Evolutionary conservation across 306 rosid species (phyloP), one percentile per base, ranked within the genome.

Genomic region (Acacia crassicarpa): DNA sequence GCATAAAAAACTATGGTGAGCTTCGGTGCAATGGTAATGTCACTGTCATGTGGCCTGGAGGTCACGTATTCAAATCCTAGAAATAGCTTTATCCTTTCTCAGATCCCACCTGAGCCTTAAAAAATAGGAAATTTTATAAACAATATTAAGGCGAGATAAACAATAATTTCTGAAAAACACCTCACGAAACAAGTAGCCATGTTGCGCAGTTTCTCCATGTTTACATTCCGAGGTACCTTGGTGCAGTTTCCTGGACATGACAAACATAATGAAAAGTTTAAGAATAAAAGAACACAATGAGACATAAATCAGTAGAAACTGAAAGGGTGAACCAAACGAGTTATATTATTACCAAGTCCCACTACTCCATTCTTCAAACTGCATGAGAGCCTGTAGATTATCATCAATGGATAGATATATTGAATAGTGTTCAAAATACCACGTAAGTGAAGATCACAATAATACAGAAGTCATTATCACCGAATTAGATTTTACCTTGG

Each of bases 181-280:
- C 94, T 92, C 97, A 14, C 92, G 90, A 82, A 92, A 92, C 78
- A 92, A 78, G 83, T 91, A 92, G 5, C 88, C 93, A 79, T 81
- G 82, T 68, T 68, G 93, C 58, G 93, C 58, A 92, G 83, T 79
- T 89, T 90, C 90, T 91, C 92, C 91, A 92, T 80, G 87, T 88
- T 92, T 53, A 79, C 76, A 77, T 88, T 91, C 51, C 95, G 87
- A 48, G 89, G 85, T 20, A 92, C 92, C 84, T 88, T 91, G 2
- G 92, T 88, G 71, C 90, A 67, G 51, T 81, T 88, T 32, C 87
- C 92, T 86, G 27, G 1, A 27, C 27, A 27, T 27, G 75, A 80
- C 81, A 81, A 11, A 69, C 65, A 76, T 78, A 14, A 76, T 71
- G 10, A 78, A 20, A 51, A 56, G 69, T 30, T 1, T 30, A 30